phyloP scores from a whole-genome alignment of 352 stramenopile species.

The Phytophthora gonapodyides region DNA sequence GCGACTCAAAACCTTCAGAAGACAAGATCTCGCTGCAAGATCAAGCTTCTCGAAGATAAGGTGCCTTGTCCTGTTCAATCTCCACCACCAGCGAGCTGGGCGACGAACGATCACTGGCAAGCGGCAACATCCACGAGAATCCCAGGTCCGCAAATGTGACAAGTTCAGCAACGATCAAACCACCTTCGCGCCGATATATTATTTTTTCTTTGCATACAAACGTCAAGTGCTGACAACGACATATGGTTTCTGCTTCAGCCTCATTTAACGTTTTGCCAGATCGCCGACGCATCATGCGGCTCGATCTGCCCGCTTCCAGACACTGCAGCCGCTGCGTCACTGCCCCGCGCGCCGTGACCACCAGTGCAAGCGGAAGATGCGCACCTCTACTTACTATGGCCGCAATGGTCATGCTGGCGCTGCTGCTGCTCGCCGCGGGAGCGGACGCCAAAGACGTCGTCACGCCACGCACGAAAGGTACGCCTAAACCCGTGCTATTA shows the following conservation, averaged over 20 bases:
- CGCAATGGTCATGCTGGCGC: slow-evolving; percentile 1
- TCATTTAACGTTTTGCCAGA: slow-evolving; percentile 25
- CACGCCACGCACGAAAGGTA: slow-evolving; percentile 24
- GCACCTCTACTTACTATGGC: slow-evolving; percentile 1
- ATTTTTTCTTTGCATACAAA: too few species aligned
- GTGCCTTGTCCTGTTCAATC: too few species aligned
- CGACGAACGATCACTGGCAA: too few species aligned
- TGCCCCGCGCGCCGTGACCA: not conserved
- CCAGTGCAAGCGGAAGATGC: not conserved
- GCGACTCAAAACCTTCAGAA: too few species aligned
- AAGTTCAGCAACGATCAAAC: too few species aligned
- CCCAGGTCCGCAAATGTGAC: too few species aligned
- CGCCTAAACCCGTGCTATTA: slow-evolving; percentile 7
- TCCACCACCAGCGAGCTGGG: too few species aligned
- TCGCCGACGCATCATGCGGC: slow-evolving; percentile 20
- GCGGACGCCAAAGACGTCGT: slow-evolving; percentile 27
- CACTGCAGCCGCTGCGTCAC: not conserved
- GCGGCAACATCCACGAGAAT: too few species aligned
- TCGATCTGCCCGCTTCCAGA: slow-evolving; percentile 6
- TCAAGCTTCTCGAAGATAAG: too few species aligned
- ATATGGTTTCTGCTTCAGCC: slow-evolving; percentile 3
- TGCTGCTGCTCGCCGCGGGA: slow-evolving; percentile 14
- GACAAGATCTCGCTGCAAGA: too few species aligned
- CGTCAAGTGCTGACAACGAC: too few species aligned
- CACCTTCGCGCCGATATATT: too few species aligned